These are phyloP conservation scores for Aspergillus sclerotialis DNA, from an alignment of 2,329 filamentous ascomycete species.

Conservation along the genomic window DNA sequence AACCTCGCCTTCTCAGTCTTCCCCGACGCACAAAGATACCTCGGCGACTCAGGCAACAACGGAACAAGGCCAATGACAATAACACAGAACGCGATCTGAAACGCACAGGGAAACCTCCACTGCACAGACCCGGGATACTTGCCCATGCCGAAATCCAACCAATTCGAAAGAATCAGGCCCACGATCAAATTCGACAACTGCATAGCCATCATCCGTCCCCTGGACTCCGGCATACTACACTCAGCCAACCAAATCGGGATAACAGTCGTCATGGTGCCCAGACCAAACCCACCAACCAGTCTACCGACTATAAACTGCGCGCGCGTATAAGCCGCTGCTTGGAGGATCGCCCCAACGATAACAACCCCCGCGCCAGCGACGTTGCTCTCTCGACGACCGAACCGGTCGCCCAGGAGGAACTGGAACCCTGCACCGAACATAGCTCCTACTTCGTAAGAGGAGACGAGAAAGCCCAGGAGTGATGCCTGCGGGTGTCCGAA, in stretches of 20 bases:
- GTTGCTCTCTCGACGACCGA: background rate
- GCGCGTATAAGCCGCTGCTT: background rate
- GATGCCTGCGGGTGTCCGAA: too few species aligned
- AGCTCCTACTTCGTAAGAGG: background rate
- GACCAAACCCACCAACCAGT: background rate
- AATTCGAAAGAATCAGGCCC: slow-evolving; percentile 17
- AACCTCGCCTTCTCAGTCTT: slow-evolving; percentile 28
- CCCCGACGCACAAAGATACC: slow-evolving; percentile 26
- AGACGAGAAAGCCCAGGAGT: too few species aligned
- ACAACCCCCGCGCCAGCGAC: background rate
- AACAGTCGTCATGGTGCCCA: background rate
- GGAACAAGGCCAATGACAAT: slow-evolving; percentile 15
- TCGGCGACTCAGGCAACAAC: slow-evolving; percentile 16
- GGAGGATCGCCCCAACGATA: background rate
- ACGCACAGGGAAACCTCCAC: slow-evolving; percentile 16
- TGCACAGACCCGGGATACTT: slow-evolving; percentile 11
- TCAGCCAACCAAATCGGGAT: background rate
- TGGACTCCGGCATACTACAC: too few species aligned
- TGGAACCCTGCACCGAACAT: background rate
- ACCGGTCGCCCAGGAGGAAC: background rate
- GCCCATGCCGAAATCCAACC: slow-evolving; percentile 26
- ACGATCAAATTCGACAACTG: too few species aligned
- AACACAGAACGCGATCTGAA: slow-evolving; percentile 18
- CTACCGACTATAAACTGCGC: background rate
- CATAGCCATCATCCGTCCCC: too few species aligned